These are phyloP conservation scores for Oenanthe javanica DNA, from an alignment of 140 eudicot genomes.

Conservation along the genomic window DNA sequence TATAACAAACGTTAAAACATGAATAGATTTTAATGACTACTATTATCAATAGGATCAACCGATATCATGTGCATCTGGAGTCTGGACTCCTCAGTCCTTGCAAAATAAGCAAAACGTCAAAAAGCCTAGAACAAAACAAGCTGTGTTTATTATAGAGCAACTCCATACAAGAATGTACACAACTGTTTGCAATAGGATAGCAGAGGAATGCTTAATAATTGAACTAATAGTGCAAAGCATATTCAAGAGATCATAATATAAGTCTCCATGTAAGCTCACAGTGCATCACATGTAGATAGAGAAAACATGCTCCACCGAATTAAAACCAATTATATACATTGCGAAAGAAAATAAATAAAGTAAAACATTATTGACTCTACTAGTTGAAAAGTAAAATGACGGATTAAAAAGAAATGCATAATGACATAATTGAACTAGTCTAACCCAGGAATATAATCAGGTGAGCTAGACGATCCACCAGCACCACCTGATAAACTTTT, in stretches of 20 bases:
- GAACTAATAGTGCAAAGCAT: not conserved
- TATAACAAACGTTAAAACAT: not conserved
- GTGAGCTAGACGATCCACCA: slow-evolving; percentile 22
- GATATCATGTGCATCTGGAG: not conserved
- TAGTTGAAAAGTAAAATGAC: not conserved
- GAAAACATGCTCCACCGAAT: not conserved
- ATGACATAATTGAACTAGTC: slow-evolving; percentile 2
- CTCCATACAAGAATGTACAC: not conserved
- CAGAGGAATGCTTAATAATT: not conserved
- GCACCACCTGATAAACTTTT: slow-evolving; percentile 4
- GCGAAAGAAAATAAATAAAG: not conserved
- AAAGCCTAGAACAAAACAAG: not conserved
- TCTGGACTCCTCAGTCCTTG: not conserved
- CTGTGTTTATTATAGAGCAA: not conserved
- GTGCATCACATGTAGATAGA: not conserved
- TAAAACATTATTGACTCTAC: not conserved
- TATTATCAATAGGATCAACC: not conserved
- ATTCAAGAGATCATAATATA: not conserved
- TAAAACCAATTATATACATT: slow-evolving; percentile 5
- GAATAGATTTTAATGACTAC: not conserved
- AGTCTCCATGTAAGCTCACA: not conserved
- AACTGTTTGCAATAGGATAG: not conserved
- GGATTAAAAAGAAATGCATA: not conserved
- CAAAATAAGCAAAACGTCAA: not conserved
- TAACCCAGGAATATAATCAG: slow-evolving; percentile 13